A percentile compares a stretch with the other conserved stretches of the same genome.
These are phyloP conservation scores for Phytophthora fragariae DNA, from an alignment of 352 stramenopile genomes.

Conservation along the genomic window DNA sequence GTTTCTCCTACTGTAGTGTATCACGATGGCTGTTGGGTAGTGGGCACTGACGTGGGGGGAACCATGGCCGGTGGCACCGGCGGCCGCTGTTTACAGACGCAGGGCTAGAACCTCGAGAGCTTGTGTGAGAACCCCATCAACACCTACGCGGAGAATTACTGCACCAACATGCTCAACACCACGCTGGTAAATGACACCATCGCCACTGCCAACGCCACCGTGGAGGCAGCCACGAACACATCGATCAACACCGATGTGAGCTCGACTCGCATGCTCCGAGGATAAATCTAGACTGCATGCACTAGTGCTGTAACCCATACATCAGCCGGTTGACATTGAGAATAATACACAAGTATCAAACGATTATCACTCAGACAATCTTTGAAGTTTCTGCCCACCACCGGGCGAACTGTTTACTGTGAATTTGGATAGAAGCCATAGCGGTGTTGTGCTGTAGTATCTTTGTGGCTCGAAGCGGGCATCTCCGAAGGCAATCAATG, in stretches of 20 bases:
- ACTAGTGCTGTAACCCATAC: too few relatives aligned
- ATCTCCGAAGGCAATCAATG: too few relatives aligned
- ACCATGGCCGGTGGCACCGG: conserved; percentile 19
- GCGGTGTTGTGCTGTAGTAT: too few relatives aligned
- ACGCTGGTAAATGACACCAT: conserved; percentile 33
- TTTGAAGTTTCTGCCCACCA: too few relatives aligned
- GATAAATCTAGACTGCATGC: background rate
- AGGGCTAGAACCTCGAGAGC: conserved; percentile 39
- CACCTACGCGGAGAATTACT: conserved; percentile 44
- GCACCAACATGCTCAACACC: conserved; percentile 37
- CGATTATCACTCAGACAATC: too few relatives aligned
- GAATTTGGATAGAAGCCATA: too few relatives aligned
- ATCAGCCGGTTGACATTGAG: too few relatives aligned
- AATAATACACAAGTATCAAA: too few relatives aligned
- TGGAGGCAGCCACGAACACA: conserved; percentile 31
- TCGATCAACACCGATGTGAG: conserved; percentile 24
- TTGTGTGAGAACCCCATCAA: conserved; percentile 44
- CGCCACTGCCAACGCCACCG: conserved; percentile 32
- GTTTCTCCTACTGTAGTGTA: conserved; percentile 33
- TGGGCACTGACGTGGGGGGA: conserved; percentile 16
- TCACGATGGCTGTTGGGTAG: conserved; percentile 38
- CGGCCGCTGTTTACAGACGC: conserved; percentile 35
- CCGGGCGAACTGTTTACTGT: too few relatives aligned
- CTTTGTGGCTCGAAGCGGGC: too few relatives aligned
- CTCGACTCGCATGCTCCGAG: conserved; percentile 25